Evolutionary conservation across 106 monocot genomes (phyloP).

Genomic region (Dendrobium huoshanense): DNA sequence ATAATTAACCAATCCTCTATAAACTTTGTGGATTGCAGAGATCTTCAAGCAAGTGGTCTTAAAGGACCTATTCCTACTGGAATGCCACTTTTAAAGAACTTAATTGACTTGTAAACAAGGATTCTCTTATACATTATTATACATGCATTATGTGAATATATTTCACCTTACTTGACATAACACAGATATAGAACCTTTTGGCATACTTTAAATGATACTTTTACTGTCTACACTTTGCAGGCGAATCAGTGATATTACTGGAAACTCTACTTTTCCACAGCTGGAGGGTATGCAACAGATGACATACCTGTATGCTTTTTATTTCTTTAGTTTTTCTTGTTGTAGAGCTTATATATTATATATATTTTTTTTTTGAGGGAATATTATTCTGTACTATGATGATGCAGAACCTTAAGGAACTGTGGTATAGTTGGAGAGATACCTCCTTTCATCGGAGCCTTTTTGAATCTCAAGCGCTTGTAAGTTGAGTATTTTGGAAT

Average conservation of each 20-base stretch:
- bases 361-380: not conserved
- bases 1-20: not conserved
- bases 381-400: not conserved
- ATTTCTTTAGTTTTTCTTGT: not conserved
- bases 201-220: not conserved
- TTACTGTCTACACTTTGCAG: not conserved
- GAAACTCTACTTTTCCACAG: conserved; percentile 7
- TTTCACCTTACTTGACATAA: not conserved
- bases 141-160: not conserved
- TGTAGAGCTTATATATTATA: not conserved
- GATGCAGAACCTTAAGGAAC: conserved; percentile 4
- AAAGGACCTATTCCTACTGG: conserved; percentile 5
- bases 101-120: conserved; percentile 5
- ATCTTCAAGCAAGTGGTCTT: conserved; percentile 13
- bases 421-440: conserved; percentile 11
- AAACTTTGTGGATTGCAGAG: conserved; percentile 1
- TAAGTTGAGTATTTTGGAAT: not conserved
- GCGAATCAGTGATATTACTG: conserved; percentile 9
- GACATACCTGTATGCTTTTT: conserved; percentile 5
- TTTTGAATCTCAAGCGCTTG: conserved; percentile 8
- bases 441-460: not conserved
- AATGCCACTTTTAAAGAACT: not conserved
- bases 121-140: not conserved
- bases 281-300: conserved; percentile 8
- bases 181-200: not conserved